Conservation (phyloP, 2,329 filamentous ascomycete species). For the Dryadomyces quercus-mongolicae region DNA sequence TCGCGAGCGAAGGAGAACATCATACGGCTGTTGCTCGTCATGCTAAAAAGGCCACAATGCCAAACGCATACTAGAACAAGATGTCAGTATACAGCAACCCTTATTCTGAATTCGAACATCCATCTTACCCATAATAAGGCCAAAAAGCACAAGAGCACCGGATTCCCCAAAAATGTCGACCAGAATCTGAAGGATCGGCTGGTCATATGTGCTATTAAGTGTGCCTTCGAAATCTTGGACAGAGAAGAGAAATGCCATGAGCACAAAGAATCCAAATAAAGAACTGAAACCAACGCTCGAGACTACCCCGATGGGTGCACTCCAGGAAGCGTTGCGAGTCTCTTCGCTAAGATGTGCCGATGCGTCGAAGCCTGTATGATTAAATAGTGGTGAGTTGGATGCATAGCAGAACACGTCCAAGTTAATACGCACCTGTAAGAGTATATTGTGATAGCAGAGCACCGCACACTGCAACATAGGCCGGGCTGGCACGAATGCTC, state of each 20-base stretch:
- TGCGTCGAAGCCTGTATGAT: conserved; percentile 34
- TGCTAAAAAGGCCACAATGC: conserved; percentile 46
- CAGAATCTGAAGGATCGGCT: conserved; percentile 47
- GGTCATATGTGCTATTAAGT: conserved; percentile 29
- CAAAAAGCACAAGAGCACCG: conserved; percentile 42
- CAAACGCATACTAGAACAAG: conserved; percentile 36
- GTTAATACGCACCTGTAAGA: conserved; percentile 11
- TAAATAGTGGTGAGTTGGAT: neutral
- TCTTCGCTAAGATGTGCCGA: conserved; percentile 46
- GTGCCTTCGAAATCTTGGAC: conserved; percentile 43
- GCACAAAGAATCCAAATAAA: conserved; percentile 47
- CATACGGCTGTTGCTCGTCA: conserved; percentile 46
- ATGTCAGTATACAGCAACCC: neutral
- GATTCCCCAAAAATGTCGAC: conserved; percentile 43
- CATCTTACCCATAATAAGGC: conserved; percentile 32
- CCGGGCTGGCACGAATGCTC: conserved; percentile 37
- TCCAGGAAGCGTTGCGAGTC: conserved; percentile 42
- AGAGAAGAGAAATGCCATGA: conserved; percentile 43
- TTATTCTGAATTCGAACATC: neutral
- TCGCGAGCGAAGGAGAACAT: conserved; percentile 48
- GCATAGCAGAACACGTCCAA: neutral
- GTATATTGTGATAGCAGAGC: conserved; percentile 40
- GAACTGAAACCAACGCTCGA: conserved; percentile 43
- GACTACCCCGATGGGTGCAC: conserved; percentile 44
- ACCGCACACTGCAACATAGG: conserved; percentile 42